phyloP scores from a whole-genome alignment of 495 filamentous ascomycete species.

The Penicillium canariense region DNA sequence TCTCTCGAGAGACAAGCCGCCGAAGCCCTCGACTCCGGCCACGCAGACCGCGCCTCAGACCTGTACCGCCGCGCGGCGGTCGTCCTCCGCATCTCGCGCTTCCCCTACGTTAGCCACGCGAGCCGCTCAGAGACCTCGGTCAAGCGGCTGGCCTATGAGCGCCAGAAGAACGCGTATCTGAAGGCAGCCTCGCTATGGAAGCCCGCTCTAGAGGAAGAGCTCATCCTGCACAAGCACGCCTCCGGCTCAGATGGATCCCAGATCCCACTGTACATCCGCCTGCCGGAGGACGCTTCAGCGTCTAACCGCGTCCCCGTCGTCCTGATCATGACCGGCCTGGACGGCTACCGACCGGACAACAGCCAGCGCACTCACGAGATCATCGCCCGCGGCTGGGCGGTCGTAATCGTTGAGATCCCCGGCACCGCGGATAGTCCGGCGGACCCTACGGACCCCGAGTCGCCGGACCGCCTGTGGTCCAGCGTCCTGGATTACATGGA shows the following conservation, averaged over 20 bases:
- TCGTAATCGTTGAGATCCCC: slow-evolving; percentile 69
- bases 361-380: slow-evolving; percentile 69
- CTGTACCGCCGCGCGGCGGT: slow-evolving; percentile 70
- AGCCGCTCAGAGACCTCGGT: slow-evolving; percentile 34
- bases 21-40: slow-evolving; percentile 39
- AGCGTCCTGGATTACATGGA: slow-evolving; percentile 67
- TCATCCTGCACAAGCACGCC: slow-evolving; percentile 56
- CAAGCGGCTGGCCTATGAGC: slow-evolving; percentile 63
- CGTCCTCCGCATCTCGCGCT: slow-evolving; percentile 71
- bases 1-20: slow-evolving; percentile 50
- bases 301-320: slow-evolving; percentile 55
- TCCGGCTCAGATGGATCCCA: slow-evolving; percentile 47
- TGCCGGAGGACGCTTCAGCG: slow-evolving; percentile 45
- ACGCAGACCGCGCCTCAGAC: slow-evolving; percentile 51
- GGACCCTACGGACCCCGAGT: slow-evolving; percentile 50
- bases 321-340: slow-evolving; percentile 71
- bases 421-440: slow-evolving; percentile 79
- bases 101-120: slow-evolving; percentile 60
- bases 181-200: slow-evolving; percentile 58
- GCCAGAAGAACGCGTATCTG: slow-evolving; percentile 63
- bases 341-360: slow-evolving; percentile 78
- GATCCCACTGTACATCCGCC: slow-evolving; percentile 65
- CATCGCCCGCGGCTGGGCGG: slow-evolving; percentile 56
- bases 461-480: slow-evolving; percentile 51
- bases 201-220: slow-evolving; percentile 55